Evolutionary conservation across 1,139 yeast species (phyloP).

Genomic region (Scheffersomyces illinoinensis): DNA sequence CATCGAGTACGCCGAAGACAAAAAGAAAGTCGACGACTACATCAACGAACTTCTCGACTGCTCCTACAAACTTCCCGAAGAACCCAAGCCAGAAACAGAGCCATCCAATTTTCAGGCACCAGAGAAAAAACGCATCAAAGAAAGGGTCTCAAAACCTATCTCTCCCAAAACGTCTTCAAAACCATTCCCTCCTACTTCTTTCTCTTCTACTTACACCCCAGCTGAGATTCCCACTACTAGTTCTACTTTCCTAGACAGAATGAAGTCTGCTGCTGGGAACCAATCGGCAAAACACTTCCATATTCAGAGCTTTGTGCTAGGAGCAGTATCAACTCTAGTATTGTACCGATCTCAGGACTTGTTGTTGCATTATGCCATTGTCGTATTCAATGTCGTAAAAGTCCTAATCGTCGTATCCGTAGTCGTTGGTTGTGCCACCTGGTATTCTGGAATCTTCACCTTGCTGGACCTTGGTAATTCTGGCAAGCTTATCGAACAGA

Average conservation of each 20-base stretch:
- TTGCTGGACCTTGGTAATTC: slow-evolving; percentile 19
- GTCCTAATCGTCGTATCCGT: slow-evolving; percentile 20
- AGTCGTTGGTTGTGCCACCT: slow-evolving; percentile 24
- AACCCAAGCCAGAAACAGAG: background rate
- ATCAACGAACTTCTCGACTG: slow-evolving; percentile 23
- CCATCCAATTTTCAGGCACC: background rate
- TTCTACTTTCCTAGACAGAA: background rate
- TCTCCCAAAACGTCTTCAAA: background rate
- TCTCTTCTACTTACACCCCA: background rate
- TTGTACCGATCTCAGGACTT: slow-evolving; percentile 22
- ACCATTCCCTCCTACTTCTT: background rate
- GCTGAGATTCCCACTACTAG: background rate
- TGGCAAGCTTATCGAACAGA: slow-evolving; percentile 6
- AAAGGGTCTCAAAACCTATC: background rate
- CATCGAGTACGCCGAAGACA: background rate
- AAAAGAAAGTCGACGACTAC: slow-evolving; percentile 23
- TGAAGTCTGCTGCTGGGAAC: background rate
- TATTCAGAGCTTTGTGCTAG: slow-evolving; percentile 35
- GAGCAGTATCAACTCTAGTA: slow-evolving; percentile 24
- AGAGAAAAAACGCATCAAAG: background rate
- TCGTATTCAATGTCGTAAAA: slow-evolving; percentile 22
- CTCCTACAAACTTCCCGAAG: slow-evolving; percentile 9
- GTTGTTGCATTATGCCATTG: slow-evolving; percentile 20
- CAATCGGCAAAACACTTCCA: slow-evolving; percentile 19
- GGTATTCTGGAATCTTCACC: slow-evolving; percentile 34